Evolutionary conservation across 257 asterid genomes (phyloP).

Genomic region (Solanum lignicaule): DNA sequence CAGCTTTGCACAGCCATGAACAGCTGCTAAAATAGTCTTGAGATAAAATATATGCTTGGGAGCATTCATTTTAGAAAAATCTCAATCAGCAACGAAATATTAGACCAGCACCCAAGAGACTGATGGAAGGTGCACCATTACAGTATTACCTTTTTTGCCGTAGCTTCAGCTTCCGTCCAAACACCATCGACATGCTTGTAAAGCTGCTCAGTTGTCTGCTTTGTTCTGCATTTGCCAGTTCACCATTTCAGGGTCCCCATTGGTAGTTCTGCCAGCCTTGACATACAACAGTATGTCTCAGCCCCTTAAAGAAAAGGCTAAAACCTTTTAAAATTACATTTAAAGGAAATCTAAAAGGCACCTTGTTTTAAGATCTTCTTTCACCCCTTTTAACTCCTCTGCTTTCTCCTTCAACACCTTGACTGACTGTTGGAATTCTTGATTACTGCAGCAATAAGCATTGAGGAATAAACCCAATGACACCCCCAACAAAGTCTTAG

Average conservation of each 20-base stretch:
- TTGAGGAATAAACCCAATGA: not conserved
- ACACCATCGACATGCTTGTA: conserved; percentile 90
- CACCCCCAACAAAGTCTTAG: not conserved
- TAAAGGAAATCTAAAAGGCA: conserved; percentile 12
- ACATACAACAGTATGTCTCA: conserved; percentile 98
- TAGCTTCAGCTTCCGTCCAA: conserved; percentile 86
- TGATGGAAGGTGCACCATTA: not conserved
- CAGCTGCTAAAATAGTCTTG: not conserved
- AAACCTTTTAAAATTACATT: conserved; percentile 5
- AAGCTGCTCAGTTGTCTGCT: conserved; percentile 91
- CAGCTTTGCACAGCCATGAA: not conserved
- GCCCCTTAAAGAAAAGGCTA: conserved; percentile 39
- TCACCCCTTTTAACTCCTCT: conserved; percentile 57
- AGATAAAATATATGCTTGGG: not conserved
- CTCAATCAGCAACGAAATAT: not conserved
- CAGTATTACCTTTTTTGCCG: conserved; percentile 61
- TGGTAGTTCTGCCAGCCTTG: conserved; percentile 92
- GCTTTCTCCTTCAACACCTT: conserved; percentile 78
- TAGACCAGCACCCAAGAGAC: not conserved
- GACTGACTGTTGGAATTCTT: conserved; percentile 56
- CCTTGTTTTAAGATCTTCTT: conserved; percentile 79
- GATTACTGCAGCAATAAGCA: conserved; percentile 39
- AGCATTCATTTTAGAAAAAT: not conserved
- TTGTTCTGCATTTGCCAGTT: conserved; percentile 98
- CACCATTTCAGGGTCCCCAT: conserved; percentile 88